Conservation (phyloP, 148 eudicot species). For the Suaeda aralocaspica region DNA sequence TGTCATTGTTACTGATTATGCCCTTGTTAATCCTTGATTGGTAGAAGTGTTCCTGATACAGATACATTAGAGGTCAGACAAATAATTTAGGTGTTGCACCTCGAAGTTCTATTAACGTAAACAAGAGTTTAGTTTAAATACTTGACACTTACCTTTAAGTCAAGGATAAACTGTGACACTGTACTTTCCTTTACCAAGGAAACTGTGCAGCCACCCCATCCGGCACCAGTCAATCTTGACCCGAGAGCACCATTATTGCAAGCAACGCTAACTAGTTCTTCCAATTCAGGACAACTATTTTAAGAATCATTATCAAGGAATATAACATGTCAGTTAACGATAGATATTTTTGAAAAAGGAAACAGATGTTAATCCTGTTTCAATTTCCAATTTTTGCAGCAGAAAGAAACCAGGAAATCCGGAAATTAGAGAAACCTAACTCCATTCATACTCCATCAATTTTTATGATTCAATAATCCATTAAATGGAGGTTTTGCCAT, state of each 20-base stretch:
- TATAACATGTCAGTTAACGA: not conserved
- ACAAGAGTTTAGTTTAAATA: not conserved
- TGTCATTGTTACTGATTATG: slow-evolving; percentile 56
- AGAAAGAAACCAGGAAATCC: too few relatives aligned
- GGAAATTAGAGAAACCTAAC: too few relatives aligned
- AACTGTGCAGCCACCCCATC: slow-evolving; percentile 99
- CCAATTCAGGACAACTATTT: slow-evolving; percentile 80
- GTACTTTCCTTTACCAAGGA: slow-evolving; percentile 75
- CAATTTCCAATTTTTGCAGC: not conserved
- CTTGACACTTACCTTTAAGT: slow-evolving; percentile 56
- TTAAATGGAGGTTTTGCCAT: too few relatives aligned
- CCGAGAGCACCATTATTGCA: slow-evolving; percentile 84
- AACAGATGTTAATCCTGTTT: not conserved
- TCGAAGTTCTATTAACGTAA: not conserved
- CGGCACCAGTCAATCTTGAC: slow-evolving; percentile 96
- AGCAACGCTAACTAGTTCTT: slow-evolving; percentile 79
- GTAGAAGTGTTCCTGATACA: slow-evolving; percentile 64
- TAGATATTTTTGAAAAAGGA: too few relatives aligned
- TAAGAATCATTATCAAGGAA: slow-evolving; percentile 5
- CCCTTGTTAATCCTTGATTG: slow-evolving; percentile 79
- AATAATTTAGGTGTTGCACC: not conserved
- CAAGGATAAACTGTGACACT: slow-evolving; percentile 85
- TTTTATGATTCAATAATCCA: too few relatives aligned
- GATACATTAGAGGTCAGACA: not conserved
- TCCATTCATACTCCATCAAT: too few relatives aligned